Base-by-base conservation (phyloP, 805 yeast species). In the Brettanomyces sp. region DNA sequence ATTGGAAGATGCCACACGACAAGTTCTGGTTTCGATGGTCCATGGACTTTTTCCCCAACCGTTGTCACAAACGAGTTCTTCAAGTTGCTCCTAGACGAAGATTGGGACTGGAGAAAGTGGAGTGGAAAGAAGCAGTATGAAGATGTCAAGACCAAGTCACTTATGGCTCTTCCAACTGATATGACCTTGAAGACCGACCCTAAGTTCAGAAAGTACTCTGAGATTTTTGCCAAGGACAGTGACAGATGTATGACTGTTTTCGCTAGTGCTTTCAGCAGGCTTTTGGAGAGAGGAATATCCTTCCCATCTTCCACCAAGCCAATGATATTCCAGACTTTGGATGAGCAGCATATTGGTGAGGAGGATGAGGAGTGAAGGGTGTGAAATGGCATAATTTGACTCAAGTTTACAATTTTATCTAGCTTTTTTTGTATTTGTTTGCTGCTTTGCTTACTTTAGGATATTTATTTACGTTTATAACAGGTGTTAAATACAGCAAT, bases 1-100 rank as follows among this genome's bases (percentile, higher is more conserved):
- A 49, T 74, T 36, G 78, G 78, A 25, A 58, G 77, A 54, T 70
- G 77, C 49, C 78, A 73, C 52, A 56, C 57, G 47, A 61, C 72
- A 52, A 76, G 80, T 49, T 77, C 88, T 22, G 95, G 95, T 2
- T 88, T 72, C 68, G 93, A 85, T 52, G 95, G 95, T 12, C 89
- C 91, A 50, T 87, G 95, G 95, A 90, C 91, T 36, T 83, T 82
- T 46, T 77, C 84, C 36, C 87, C 93, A 46, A 85, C 83, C 30
- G 64, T 70, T 52, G 83, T 88, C 61, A 72, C 81, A 44, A 88
- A 87, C 67, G 86, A 85, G 38, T 87, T 85, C 62, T 87, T 66
- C 66, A 76, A 68, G 63, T 70, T 74, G 47, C 63, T 76, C 25
- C 52, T 73, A 47, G 56, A 60, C 50, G 85, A 76, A 54, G 73